These are phyloP conservation scores for Leccinum variicolor DNA, from an alignment of 768 basidiomycete genomes.

Conservation along the genomic window DNA sequence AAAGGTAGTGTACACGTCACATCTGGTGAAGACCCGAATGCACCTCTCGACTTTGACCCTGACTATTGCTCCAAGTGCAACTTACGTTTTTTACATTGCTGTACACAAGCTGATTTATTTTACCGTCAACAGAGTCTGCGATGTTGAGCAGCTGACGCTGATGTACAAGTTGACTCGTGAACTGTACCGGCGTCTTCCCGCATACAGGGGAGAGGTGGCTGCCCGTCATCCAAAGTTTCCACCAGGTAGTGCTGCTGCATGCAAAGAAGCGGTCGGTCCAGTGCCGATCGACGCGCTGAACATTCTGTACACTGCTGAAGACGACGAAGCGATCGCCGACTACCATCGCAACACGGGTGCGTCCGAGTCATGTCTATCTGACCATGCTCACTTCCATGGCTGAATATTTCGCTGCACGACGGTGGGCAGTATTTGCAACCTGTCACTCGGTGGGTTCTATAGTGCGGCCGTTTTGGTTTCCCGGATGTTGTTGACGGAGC, in stretches of 20 bases:
- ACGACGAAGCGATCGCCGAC: background rate
- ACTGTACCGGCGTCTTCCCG: slow-evolving; percentile 49
- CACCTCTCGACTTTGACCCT: slow-evolving; percentile 43
- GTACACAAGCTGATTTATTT: background rate
- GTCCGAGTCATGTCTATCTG: background rate
- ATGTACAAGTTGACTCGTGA: slow-evolving; percentile 56
- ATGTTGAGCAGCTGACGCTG: slow-evolving; percentile 46
- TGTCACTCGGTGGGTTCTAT: background rate
- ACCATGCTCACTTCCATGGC: background rate
- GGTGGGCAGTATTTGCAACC: background rate
- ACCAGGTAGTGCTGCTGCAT: slow-evolving; percentile 1
- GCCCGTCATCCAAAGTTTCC: slow-evolving; percentile 29
- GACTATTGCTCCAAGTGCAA: slow-evolving; percentile 43
- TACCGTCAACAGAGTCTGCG: slow-evolving; percentile 24
- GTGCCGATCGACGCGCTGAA: background rate
- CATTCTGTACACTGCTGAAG: background rate
- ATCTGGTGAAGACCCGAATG: slow-evolving; percentile 38
- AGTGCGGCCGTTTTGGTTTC: background rate
- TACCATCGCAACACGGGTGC: background rate
- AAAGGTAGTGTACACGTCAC: slow-evolving; percentile 47
- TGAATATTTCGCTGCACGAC: background rate
- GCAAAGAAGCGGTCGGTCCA: slow-evolving; percentile 3
- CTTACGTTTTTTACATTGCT: background rate
- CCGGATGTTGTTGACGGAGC: background rate
- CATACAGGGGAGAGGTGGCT: slow-evolving; percentile 20